A percentile compares a stretch with the other conserved stretches of the same genome.
Conservation (phyloP, 352 stramenopile species). For the Phytophthora palmivora region DNA sequence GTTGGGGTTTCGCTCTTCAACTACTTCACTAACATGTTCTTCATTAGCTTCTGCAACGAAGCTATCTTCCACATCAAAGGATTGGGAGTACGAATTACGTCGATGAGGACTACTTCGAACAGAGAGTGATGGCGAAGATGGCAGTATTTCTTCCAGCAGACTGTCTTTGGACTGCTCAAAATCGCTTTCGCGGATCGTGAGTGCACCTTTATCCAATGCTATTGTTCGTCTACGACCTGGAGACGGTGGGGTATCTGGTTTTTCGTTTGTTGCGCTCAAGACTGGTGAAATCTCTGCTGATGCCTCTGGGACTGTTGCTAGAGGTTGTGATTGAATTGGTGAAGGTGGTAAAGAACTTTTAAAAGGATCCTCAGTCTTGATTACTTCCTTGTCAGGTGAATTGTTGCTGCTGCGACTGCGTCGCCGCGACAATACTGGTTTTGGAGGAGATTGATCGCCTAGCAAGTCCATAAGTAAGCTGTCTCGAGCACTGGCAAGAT, state of each 20-base stretch:
- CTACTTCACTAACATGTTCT: neutral
- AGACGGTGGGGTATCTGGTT: slow-evolving; percentile 20
- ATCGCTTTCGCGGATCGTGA: slow-evolving; percentile 57
- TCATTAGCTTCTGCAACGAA: slow-evolving; percentile 1
- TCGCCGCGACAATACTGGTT: slow-evolving; percentile 11
- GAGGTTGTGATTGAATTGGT: slow-evolving; percentile 10
- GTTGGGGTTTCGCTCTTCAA: slow-evolving; percentile 5
- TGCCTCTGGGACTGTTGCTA: slow-evolving; percentile 15
- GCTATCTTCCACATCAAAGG: slow-evolving; percentile 50
- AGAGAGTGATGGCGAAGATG: slow-evolving; percentile 33
- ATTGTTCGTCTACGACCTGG: slow-evolving; percentile 48
- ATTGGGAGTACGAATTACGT: slow-evolving; percentile 62
- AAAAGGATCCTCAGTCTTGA: slow-evolving; percentile 14
- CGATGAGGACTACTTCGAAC: slow-evolving; percentile 28
- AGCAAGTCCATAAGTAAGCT: slow-evolving; percentile 67
- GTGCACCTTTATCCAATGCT: slow-evolving; percentile 45
- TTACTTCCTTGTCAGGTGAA: slow-evolving; percentile 34
- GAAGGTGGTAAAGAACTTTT: slow-evolving; percentile 18
- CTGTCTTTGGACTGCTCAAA: slow-evolving; percentile 80
- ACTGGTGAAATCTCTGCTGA: slow-evolving; percentile 4
- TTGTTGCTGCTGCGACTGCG: slow-evolving; percentile 14
- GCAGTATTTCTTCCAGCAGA: slow-evolving; percentile 66
- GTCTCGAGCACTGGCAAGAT: slow-evolving; percentile 49
- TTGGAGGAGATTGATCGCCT: slow-evolving; percentile 42
- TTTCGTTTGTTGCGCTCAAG: neutral